Base-by-base conservation (phyloP, 2,329 filamentous ascomycete species). In the Colletotrichum cuscutae region DNA sequence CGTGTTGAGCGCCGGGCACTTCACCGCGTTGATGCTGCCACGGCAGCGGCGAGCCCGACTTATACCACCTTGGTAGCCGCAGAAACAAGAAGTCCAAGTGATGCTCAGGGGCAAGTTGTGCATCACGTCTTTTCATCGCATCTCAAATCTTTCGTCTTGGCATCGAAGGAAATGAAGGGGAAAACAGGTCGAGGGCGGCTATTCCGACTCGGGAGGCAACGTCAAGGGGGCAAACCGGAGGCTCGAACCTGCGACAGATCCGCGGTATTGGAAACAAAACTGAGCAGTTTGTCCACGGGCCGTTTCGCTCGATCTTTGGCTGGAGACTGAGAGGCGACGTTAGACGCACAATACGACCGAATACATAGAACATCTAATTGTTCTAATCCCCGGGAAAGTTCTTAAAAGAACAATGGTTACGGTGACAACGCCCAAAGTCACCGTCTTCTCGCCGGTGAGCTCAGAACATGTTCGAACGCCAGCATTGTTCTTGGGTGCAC, bases 261-360 rank as follows among this genome's bases (percentile, higher is more conserved):
- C 71, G 57, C 68, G 68, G 15, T n/a, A 71, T 71, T 71, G 68
- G 71, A 73, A 73, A 73, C 71, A 61, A 71, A 71, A 71, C 15
- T 69, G 59, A 7, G 61, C 56, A 65, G 67, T 65, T 46, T 66
- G 61, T 71, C 62, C 66, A 65, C 65, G 42, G 56, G 11, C 49
- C 22, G 67, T 73, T 73, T 73, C 71, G 71, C 54, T 46, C 61
- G 59, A 65, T 57, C 49, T 61, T 32, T 53, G 22, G 30, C 42
- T 35, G 24, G 28, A 59, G 28, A 24, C 30, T 61, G 28, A 65
- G 54, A 70, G 24, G 35, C 35, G 35, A 24, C 60, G 46, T 26
- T 60, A 52, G 56, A 24, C 54, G 46, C 54, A 22, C 53, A 24
- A 49, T 42, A 19, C 46, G 30, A 7, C 19, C 6, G 9, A 35